Base-by-base conservation (phyloP, 345 rosid genomes). In the Salix brachista region DNA sequence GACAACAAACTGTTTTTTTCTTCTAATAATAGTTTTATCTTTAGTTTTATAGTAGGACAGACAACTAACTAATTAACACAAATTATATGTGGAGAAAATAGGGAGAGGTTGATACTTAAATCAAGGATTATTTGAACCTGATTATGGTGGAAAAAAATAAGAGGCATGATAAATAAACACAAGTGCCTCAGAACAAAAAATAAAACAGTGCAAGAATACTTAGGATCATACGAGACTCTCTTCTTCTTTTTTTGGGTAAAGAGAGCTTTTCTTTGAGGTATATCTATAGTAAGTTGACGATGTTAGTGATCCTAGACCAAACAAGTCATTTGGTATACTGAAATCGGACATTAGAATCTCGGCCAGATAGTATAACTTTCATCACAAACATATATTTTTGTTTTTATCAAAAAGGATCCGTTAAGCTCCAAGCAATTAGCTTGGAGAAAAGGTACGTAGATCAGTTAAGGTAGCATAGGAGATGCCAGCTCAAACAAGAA, bases 81-180 rank as follows among this genome's bases (percentile, higher is more conserved):
- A 32, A 46, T 10, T 19, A 6, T 66, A 25, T 6, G 10, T 21
- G 23, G 65, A 56, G 42, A 78, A 69, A 74, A 19, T 1, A 52
- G 64, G 36, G 14, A 48, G 67, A 75, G 14, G 46, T 8, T 39
- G 4, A 44, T 39, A 4, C 9, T 60, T 76, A 17, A 41, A 36
- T 58, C 16, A 70, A 77, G 75, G 69, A 80, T 75, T 77, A 56
- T n/a, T 46, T 34, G 21, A 44, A 65, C 42, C 46, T 25, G 60
- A 28, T 68, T 5, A 72, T 81, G 68, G 9, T 19, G 0, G 14
- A 41, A 69, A 32, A 2, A 32, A 34, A 34, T 34, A 34, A 18
- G 44, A 46, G 42, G 62, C 61, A 72, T 52, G 41, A 65, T 66
- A 23, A 64, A 23, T 11, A 64, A 71, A 34, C 7, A 32, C 10